Evolutionary conservation across 2,329 filamentous ascomycete genomes (phyloP).

Genomic region (Mycosphaerella arachidis): DNA sequence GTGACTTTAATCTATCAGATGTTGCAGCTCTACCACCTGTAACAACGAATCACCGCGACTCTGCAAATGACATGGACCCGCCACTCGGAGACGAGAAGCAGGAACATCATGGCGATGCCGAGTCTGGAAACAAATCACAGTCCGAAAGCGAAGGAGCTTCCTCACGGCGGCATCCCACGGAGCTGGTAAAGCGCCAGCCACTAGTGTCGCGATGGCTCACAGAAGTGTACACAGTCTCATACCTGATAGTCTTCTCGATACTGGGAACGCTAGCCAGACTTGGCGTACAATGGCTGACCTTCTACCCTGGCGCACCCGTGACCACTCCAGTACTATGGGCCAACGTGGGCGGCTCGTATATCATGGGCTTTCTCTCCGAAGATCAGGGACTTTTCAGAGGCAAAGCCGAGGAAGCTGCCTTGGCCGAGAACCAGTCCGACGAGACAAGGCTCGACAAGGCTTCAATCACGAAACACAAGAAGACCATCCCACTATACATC

Average conservation of each 20-base stretch:
- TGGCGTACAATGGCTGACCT: constrained; percentile 72
- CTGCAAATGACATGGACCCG: constrained; percentile 5
- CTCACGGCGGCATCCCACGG: constrained; percentile 13
- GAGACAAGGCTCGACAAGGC: constrained; percentile 34
- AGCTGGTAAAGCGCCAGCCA: constrained; percentile 4
- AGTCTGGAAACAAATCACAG: neutral
- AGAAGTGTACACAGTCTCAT: constrained; percentile 63
- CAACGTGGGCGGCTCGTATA: constrained; percentile 73
- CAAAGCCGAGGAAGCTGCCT: constrained; percentile 53
- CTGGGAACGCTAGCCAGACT: constrained; percentile 78
- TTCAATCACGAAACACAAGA: constrained; percentile 57
- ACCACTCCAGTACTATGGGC: constrained; percentile 77
- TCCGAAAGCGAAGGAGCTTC: constrained; percentile 8
- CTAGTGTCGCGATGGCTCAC: constrained; percentile 32
- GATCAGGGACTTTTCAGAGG: constrained; percentile 69
- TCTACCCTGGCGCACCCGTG: constrained; percentile 72
- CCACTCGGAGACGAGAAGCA: neutral
- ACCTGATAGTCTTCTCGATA: constrained; percentile 80
- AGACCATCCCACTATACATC: constrained; percentile 83
- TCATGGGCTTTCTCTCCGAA: constrained; percentile 83
- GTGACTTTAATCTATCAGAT: constrained; percentile 8
- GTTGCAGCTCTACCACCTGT: constrained; percentile 17
- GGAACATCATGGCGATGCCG: constrained; percentile 6
- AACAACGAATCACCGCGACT: constrained; percentile 15
- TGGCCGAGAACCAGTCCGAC: constrained; percentile 29